Evolutionary conservation across 2,329 filamentous ascomycete genomes (phyloP).

Genomic region (Xylariales sp.): DNA sequence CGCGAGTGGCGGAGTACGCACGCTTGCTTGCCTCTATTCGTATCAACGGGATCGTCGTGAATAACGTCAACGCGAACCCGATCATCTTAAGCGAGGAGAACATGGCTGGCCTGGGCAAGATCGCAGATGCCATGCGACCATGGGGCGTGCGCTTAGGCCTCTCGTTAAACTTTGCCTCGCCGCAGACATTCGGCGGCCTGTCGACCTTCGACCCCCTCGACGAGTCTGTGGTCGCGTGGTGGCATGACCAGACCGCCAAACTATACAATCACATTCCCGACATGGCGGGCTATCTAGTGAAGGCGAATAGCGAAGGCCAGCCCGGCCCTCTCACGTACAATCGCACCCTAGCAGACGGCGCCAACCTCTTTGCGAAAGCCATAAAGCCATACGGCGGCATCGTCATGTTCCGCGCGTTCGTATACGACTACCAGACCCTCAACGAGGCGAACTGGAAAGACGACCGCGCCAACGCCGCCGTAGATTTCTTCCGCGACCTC

Average conservation of each 20-base stretch:
- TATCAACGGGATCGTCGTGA: constrained; percentile 74
- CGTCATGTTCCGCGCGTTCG: constrained; percentile 78
- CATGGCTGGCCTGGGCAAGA: constrained; percentile 68
- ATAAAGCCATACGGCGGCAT: constrained; percentile 69
- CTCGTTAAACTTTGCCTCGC: constrained; percentile 76
- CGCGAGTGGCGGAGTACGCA: constrained; percentile 70
- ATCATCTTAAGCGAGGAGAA: constrained; percentile 66
- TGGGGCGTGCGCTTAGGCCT: constrained; percentile 75
- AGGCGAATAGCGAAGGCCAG: constrained; percentile 78
- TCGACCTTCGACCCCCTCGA: constrained; percentile 74
- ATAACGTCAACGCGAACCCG: constrained; percentile 78
- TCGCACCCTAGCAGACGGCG: constrained; percentile 74
- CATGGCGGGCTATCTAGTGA: constrained; percentile 75
- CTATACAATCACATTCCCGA: constrained; percentile 73
- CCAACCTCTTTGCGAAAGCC: constrained; percentile 73
- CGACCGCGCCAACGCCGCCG: constrained; percentile 76
- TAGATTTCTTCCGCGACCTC: constrained; percentile 72
- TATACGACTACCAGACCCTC: constrained; percentile 68
- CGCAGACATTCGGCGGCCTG: constrained; percentile 65
- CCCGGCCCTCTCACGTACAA: constrained; percentile 77
- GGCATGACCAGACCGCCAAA: constrained; percentile 68
- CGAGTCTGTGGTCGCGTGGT: constrained; percentile 68
- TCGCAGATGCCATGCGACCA: constrained; percentile 74
- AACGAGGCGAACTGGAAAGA: constrained; percentile 71
- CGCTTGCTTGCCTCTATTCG: constrained; percentile 74